A percentile compares a stretch with the other conserved stretches of the same genome.
Conservation (phyloP, 2,329 filamentous ascomycete genomes). For the Chaetomium sp. region DNA sequence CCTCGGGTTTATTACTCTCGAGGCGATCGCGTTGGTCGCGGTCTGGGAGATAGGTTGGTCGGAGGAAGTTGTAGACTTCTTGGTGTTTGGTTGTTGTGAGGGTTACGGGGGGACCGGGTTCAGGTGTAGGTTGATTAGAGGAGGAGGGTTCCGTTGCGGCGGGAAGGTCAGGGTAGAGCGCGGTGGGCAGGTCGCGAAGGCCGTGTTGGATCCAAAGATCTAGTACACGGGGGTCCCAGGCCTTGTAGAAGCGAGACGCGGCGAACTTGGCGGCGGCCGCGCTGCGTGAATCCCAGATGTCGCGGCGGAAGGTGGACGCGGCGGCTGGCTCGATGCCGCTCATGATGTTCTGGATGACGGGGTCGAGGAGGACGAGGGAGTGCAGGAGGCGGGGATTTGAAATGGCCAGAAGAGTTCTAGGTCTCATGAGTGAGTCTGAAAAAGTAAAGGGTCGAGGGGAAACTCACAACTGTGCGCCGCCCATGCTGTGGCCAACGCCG, state of each 20-base stretch:
- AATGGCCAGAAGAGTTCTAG: slow-evolving; percentile 45
- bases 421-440: neutral
- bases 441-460: neutral
- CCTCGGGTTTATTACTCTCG: slow-evolving; percentile 22
- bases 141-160: slow-evolving; percentile 27
- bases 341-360: slow-evolving; percentile 58
- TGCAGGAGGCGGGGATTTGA: slow-evolving; percentile 76
- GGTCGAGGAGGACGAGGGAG: slow-evolving; percentile 73
- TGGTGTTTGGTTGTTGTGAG: slow-evolving; percentile 80
- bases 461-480: slow-evolving; percentile 37
- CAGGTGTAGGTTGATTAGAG: neutral
- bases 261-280: slow-evolving; percentile 62
- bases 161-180: slow-evolving; percentile 43
- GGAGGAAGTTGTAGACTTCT: slow-evolving; percentile 73
- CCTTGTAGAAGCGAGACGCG: slow-evolving; percentile 66
- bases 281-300: slow-evolving; percentile 71
- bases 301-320: slow-evolving; percentile 65
- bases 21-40: slow-evolving; percentile 32
- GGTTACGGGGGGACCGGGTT: slow-evolving; percentile 35
- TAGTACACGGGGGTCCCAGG: slow-evolving; percentile 77
- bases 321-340: slow-evolving; percentile 40
- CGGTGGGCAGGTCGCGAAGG: slow-evolving; percentile 65
- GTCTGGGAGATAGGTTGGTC: slow-evolving; percentile 42
- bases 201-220: slow-evolving; percentile 67
- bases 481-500: slow-evolving; percentile 86